Percentiles rank a stretch among this genome's conserved stretches.
phyloP scores from a whole-genome alignment of 441 rosid species.

The Dalechampia spathulata region DNA sequence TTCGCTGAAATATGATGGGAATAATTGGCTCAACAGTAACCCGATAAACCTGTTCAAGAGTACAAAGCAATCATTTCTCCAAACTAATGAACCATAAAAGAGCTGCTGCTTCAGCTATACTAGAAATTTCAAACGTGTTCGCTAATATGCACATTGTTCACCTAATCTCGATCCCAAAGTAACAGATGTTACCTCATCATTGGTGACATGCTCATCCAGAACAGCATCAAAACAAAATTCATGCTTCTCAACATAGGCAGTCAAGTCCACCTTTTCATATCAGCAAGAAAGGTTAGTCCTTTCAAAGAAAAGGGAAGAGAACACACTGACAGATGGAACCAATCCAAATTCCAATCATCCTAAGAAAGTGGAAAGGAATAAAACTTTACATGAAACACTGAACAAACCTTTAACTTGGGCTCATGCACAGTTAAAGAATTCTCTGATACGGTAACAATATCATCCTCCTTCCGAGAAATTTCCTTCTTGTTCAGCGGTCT shows the following conservation, averaged over 20 bases:
- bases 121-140: too few species aligned
- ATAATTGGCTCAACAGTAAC: constrained; percentile 92
- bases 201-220: constrained; percentile 72
- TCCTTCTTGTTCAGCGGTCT: constrained; percentile 97
- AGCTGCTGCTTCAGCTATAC: too few species aligned
- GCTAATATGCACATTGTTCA: too few species aligned
- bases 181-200: constrained; percentile 67
- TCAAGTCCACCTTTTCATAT: constrained; percentile 87
- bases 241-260: constrained; percentile 94
- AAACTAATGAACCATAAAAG: too few species aligned
- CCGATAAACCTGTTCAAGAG: constrained; percentile 67
- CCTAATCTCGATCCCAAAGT: neutral
- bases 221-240: constrained; percentile 99
- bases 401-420: constrained; percentile 88
- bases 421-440: constrained; percentile 83
- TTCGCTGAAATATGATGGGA: constrained; percentile 85
- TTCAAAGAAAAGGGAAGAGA: constrained; percentile 4
- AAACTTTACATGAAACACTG: constrained; percentile 7
- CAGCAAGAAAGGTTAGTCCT: constrained; percentile 17
- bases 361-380: neutral
- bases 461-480: constrained; percentile 81
- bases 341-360: neutral
- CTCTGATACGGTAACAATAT: constrained; percentile 66
- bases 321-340: constrained; percentile 1
- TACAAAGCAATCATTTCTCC: neutral